Evolutionary conservation across 306 rosid genomes (phyloP).

Genomic region (Lagenaria siceraria): DNA sequence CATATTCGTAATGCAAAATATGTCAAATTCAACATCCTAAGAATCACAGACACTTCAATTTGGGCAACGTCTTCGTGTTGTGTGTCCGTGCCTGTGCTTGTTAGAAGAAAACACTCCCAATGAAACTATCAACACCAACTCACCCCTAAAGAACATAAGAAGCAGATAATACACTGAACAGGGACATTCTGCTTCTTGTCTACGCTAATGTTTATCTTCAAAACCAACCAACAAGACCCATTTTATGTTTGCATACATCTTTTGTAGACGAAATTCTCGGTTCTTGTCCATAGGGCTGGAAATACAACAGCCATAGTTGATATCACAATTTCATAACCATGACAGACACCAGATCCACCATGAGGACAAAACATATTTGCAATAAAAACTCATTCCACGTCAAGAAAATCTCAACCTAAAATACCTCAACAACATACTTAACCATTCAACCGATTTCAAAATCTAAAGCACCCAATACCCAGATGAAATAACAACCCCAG

Average conservation of each 20-base stretch:
- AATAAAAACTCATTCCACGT: not conserved
- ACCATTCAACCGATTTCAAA: not conserved
- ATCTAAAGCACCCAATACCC: not conserved
- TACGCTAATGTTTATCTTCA: not conserved
- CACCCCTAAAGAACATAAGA: not conserved
- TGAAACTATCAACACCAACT: not conserved
- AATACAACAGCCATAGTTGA: not conserved
- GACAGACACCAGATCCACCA: slow-evolving; percentile 8
- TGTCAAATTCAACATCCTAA: not conserved
- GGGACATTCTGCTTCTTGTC: not conserved
- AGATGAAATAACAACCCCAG: not conserved
- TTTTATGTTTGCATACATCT: not conserved
- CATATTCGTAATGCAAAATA: not conserved
- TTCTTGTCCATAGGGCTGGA: not conserved
- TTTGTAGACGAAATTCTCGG: not conserved
- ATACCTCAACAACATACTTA: not conserved
- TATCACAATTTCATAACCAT: not conserved
- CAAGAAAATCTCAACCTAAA: not conserved
- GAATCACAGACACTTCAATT: not conserved
- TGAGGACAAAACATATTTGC: not conserved
- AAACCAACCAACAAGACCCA: not conserved
- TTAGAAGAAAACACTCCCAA: not conserved
- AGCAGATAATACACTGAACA: not conserved
- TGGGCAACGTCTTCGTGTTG: not conserved
- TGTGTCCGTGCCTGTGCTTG: not conserved